Base-by-base conservation (phyloP, 768 basidiomycete genomes). In the Multifurca ochricompacta region DNA sequence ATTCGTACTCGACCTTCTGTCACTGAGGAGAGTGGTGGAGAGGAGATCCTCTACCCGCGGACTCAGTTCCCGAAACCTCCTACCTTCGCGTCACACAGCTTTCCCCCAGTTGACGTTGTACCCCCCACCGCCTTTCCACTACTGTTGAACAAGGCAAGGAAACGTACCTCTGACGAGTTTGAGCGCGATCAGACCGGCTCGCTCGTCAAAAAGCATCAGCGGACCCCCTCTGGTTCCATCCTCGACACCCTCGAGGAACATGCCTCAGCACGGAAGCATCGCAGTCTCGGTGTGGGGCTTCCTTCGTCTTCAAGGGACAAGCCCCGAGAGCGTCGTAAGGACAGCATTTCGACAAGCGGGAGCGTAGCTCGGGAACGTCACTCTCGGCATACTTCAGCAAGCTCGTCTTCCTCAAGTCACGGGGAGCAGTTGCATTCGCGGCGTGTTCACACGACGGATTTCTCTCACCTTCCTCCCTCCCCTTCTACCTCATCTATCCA, bases 401-500 rank as follows among this genome's bases (percentile, higher is more conserved):
- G 85, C 47, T 86, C 83, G 42, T 84, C 79, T 14, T 81, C 78
- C 21, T 83, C 82, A 36, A 83, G 74, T 64, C 75, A 74, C 50
- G 73, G 69, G 54, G 81, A 83, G 51, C 68, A 62, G 44, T 66
- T 70, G 54, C 66, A 68, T 60, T 65, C 78, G 40, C 80, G 87
- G 18, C 83, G 87, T 34, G 77, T 77, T 35, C 81, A 81, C 51
- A 75, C 79, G 45, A 83, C 77, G 6, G 91, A 93, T 67, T 92
- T 90, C 68, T 91, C 92, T 1, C 89, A 90, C 65, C 75, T 95
- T 4, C 91, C 91, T 11, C 89, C 93, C 13, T 93, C 91, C 13
- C 91, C 91, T 18, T 91, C 91, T 2, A 82, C 89, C n/a, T 83
- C 87, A 6, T 88, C 88, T 5, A 91, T 93, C 53, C 85, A 90